Conservation (phyloP, 2,329 filamentous ascomycete genomes). For the Gaeumannomyces sp. region DNA sequence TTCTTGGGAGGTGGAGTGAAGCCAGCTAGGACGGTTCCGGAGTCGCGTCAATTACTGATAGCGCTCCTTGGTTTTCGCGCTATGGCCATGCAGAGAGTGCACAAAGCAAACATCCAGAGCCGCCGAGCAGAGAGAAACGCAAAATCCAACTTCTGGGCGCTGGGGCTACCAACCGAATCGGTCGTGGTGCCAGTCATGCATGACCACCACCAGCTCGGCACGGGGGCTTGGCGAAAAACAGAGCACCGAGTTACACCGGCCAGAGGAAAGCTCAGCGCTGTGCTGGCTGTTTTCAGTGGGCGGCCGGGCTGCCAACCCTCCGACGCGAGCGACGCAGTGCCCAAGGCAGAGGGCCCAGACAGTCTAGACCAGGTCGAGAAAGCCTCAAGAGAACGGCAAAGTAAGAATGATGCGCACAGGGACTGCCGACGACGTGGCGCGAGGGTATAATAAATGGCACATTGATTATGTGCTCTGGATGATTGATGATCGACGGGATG, state of each 20-base stretch:
- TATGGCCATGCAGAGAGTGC: slow-evolving; percentile 4
- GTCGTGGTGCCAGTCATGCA: neutral
- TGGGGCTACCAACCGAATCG: neutral
- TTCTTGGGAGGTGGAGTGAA: neutral
- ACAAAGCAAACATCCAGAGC: slow-evolving; percentile 1
- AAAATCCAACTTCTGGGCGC: slow-evolving; percentile 8
- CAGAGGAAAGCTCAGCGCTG: no score
- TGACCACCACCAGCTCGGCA: slow-evolving; percentile 21
- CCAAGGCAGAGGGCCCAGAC: neutral
- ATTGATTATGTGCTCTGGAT: no score
- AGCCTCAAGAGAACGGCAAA: neutral
- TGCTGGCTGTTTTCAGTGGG: neutral
- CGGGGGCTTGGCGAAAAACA: slow-evolving; percentile 3
- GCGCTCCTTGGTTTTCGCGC: no score
- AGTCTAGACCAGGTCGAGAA: neutral
- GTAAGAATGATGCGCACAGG: neutral
- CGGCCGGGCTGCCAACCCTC: neutral
- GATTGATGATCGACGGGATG: no score
- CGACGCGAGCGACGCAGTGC: neutral
- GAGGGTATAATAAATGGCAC: no score
- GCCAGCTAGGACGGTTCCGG: no score
- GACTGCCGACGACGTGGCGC: neutral
- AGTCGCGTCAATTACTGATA: no score
- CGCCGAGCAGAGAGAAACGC: slow-evolving; percentile 10
- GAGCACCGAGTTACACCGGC: neutral